These are phyloP conservation scores for Luffa acutangula DNA, from an alignment of 306 rosid species.

Conservation along the genomic window DNA sequence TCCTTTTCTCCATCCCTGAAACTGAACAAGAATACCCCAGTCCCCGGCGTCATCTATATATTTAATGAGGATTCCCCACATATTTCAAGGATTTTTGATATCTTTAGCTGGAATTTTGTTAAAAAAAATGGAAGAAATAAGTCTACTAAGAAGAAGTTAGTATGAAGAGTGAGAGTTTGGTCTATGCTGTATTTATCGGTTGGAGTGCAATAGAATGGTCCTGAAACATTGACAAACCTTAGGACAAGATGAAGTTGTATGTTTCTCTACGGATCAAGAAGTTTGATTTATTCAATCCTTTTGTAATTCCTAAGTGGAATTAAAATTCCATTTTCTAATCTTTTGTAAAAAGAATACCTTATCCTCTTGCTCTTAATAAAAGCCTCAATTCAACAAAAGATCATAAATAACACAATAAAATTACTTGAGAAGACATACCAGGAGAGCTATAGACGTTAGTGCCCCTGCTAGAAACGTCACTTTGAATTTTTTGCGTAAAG, in stretches of 20 bases:
- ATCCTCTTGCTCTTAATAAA: background rate
- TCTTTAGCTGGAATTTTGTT: background rate
- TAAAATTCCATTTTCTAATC: background rate
- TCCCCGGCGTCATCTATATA: background rate
- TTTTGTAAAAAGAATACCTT: background rate
- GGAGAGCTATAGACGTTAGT: constrained; percentile 53
- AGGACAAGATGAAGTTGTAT: background rate
- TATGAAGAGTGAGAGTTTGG: background rate
- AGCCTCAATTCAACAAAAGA: background rate
- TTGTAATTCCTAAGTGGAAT: background rate
- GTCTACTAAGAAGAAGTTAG: background rate
- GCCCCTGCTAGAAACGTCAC: constrained; percentile 64
- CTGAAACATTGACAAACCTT: background rate
- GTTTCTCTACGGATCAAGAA: background rate
- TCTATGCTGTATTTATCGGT: background rate
- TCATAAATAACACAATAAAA: background rate
- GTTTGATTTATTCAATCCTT: background rate
- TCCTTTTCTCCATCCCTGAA: background rate
- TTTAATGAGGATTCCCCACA: background rate
- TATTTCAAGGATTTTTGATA: background rate
- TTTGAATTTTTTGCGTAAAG: constrained; percentile 52
- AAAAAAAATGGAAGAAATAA: background rate
- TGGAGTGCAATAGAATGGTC: background rate
- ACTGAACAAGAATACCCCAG: background rate
- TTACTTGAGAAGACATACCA: constrained; percentile 42